Conservation (phyloP, 1,139 yeast genomes). For the Pichia sp. region DNA sequence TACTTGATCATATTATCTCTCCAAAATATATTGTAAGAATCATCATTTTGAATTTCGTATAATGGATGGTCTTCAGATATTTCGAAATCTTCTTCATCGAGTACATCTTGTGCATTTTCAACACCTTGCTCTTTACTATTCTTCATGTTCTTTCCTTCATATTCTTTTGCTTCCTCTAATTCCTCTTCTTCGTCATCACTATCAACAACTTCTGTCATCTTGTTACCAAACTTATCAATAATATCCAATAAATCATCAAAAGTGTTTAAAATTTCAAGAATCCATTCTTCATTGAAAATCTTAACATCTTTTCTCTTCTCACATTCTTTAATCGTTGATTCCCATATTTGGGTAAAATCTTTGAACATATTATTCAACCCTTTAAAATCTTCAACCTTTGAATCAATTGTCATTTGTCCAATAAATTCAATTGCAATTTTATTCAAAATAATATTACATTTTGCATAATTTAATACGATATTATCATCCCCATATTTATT, state of each 20-base stretch:
- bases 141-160: constrained; percentile 31
- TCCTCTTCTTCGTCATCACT: constrained; percentile 39
- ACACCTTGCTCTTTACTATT: constrained; percentile 28
- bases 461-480: constrained; percentile 35
- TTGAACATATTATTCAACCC: constrained; percentile 27
- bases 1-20: constrained; percentile 45
- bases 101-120: constrained; percentile 23
- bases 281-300: constrained; percentile 21
- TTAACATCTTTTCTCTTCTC: constrained; percentile 19
- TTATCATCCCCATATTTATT: constrained; percentile 34
- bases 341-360: constrained; percentile 10
- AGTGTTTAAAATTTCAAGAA: constrained; percentile 22
- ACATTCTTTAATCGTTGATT: constrained; percentile 30
- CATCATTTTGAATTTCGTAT: constrained; percentile 30
- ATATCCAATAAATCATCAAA: constrained; percentile 59
- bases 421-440: constrained; percentile 54
- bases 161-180: constrained; percentile 33
- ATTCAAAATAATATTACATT: constrained; percentile 49
- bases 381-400: constrained; percentile 37
- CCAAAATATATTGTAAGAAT: constrained; percentile 49
- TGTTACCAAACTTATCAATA: constrained; percentile 56
- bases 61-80: constrained; percentile 51
- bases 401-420: constrained; percentile 40
- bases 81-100: constrained; percentile 27
- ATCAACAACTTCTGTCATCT: constrained; percentile 44